Conservation (phyloP, 1,139 yeast species). For the Saccharomycopsis hybrid region DNA sequence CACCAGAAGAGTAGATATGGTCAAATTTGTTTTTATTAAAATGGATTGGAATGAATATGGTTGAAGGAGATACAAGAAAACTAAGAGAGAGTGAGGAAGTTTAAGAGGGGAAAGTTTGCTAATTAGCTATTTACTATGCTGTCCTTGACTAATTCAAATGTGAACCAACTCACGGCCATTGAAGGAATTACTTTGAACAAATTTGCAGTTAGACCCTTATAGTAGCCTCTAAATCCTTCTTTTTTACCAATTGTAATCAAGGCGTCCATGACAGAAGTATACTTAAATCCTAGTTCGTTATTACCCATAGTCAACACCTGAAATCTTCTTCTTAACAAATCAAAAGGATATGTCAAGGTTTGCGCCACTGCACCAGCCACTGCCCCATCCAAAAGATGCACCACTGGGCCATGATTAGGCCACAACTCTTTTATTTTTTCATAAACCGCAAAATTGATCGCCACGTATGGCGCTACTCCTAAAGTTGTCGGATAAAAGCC, state of each 20-base stretch:
- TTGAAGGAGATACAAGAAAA: neutral
- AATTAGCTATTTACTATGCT: slow-evolving; percentile 27
- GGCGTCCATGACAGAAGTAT: slow-evolving; percentile 68
- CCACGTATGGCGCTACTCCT: slow-evolving; percentile 96
- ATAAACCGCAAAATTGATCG: slow-evolving; percentile 84
- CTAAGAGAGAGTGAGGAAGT: neutral
- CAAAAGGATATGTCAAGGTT: slow-evolving; percentile 82
- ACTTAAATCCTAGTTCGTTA: slow-evolving; percentile 73
- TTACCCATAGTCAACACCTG: slow-evolving; percentile 78
- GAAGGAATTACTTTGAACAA: slow-evolving; percentile 87
- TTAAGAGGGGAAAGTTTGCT: neutral
- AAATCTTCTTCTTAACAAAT: slow-evolving; percentile 77
- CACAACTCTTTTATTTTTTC: slow-evolving; percentile 61
- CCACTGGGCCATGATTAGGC: slow-evolving; percentile 29
- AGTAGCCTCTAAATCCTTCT: slow-evolving; percentile 79
- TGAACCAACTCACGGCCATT: slow-evolving; percentile 92
- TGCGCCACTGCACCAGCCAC: slow-evolving; percentile 82
- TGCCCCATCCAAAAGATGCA: slow-evolving; percentile 67
- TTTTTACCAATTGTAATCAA: slow-evolving; percentile 54
- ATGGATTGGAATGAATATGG: no score
- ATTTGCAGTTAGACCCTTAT: slow-evolving; percentile 84
- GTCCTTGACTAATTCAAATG: slow-evolving; percentile 59
- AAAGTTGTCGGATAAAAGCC: slow-evolving; percentile 85
- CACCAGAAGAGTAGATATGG: no score
- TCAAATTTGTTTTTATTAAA: no score